Evolutionary conservation across 768 basidiomycete species (phyloP).

Genomic region (Termitomyces sp.): DNA sequence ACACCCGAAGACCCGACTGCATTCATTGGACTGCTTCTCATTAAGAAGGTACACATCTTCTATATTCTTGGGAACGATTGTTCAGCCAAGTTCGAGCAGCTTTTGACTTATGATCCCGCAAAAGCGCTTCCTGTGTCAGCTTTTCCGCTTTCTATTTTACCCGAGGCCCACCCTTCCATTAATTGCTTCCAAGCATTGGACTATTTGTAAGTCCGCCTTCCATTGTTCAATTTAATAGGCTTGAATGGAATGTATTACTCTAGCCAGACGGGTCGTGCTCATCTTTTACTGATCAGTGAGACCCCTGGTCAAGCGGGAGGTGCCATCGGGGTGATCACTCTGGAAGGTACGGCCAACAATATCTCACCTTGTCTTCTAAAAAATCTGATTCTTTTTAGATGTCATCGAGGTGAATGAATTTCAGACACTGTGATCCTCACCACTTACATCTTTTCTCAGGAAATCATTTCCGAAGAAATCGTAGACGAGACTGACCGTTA

Average conservation of each 20-base stretch:
- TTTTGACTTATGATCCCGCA: slow-evolving; percentile 87
- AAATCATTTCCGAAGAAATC: slow-evolving; percentile 95
- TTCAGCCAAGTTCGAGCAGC: slow-evolving; percentile 32
- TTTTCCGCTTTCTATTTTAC: slow-evolving; percentile 78
- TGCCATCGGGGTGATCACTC: slow-evolving; percentile 86
- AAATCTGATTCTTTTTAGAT: slow-evolving; percentile 35
- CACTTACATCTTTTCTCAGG: slow-evolving; percentile 36
- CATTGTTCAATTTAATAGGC: background rate
- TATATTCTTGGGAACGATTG: background rate
- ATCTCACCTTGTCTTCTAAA: background rate
- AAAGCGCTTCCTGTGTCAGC: slow-evolving; percentile 66
- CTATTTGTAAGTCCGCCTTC: slow-evolving; percentile 61
- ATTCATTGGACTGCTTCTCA: slow-evolving; percentile 77
- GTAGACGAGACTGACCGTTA: slow-evolving; percentile 93
- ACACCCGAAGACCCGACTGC: slow-evolving; percentile 59
- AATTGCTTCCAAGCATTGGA: slow-evolving; percentile 95
- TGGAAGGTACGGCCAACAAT: slow-evolving; percentile 56
- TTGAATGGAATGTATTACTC: background rate
- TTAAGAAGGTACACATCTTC: slow-evolving; percentile 58
- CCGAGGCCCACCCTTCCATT: slow-evolving; percentile 84
- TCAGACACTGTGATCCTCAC: background rate
- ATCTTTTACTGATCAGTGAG: slow-evolving; percentile 79
- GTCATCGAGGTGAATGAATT: slow-evolving; percentile 57
- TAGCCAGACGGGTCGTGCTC: slow-evolving; percentile 92
- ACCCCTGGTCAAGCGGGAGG: slow-evolving; percentile 83